Base-by-base conservation (phyloP, 768 basidiomycete species). In the Leccinum subtestaceum region DNA sequence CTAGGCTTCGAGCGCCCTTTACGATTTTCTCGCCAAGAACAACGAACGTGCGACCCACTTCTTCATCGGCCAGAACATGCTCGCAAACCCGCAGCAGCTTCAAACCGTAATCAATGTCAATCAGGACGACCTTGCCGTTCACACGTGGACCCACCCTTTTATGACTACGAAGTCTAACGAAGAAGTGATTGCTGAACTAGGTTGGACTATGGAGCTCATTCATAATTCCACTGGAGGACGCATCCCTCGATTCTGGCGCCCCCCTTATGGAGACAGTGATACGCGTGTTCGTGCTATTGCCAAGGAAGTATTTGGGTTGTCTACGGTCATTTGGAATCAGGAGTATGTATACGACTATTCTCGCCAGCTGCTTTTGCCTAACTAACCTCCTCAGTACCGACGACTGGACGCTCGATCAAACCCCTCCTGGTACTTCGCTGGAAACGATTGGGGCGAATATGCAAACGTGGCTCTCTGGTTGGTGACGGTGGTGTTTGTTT, bases 311-410 rank as follows among this genome's bases (percentile, higher is more conserved):
- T 95, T 97, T 69, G 93, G 91, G 25, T 72, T 98, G 62, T 80
- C 80, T 21, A 89, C 91, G n/a, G 82, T 95, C 56, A 74, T 92
- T 63, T 98, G 95, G 95, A 95, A 96, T 73, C 83, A 86, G 59
- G 95, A 95, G 89, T 91, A 74, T 7, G 2, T 51, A 21, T 62
- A 23, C 21, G 12, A 5, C 38, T 52, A 9, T 48, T 32, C n/a
- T 40, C 17, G 25, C 27, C 4, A 7, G 40, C 47, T 12, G 15
- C 57, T 47, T 27, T 45, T 23, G 32, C n/a, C 25, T 56, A 27
- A 58, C 53, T 38, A 36, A 23, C 17, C 21, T 38, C 17, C 57
- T 57, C 66, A 91, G 89, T 68, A 86, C 92, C 13, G 71, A 75
- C 25, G 93, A 95, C 71, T 95, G 93, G 93, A 81, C 80, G 47